Evolutionary conservation across 352 stramenopile genomes (phyloP).

Genomic region (Thalassiosira hispida): DNA sequence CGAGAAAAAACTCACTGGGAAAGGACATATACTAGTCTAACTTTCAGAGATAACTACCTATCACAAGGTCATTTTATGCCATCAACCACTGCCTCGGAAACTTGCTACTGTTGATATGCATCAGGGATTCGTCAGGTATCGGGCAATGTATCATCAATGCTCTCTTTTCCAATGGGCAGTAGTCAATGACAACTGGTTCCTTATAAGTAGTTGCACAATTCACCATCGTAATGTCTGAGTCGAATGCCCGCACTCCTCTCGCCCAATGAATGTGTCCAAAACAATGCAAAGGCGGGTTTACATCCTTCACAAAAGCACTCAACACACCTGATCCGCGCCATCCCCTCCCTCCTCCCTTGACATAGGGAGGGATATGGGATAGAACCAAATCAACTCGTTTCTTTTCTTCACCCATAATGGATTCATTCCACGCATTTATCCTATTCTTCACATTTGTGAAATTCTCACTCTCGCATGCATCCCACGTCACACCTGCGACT

Average conservation of each 20-base stretch:
- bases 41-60: too few relatives aligned
- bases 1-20: constrained; percentile 8
- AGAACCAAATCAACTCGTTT: constrained; percentile 28
- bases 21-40: constrained; percentile 9
- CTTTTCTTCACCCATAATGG: neutral
- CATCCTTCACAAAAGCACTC: constrained; percentile 16
- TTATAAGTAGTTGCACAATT: constrained; percentile 33
- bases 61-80: neutral
- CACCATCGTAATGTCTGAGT: constrained; percentile 7
- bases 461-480: constrained; percentile 28
- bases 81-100: constrained; percentile 22
- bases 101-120: neutral
- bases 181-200: constrained; percentile 29
- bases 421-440: constrained; percentile 5
- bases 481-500: constrained; percentile 21
- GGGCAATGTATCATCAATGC: constrained; percentile 28
- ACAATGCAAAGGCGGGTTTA: constrained; percentile 23
- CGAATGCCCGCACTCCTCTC: constrained; percentile 16
- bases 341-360: constrained; percentile 17
- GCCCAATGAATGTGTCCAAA: constrained; percentile 34
- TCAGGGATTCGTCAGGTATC: constrained; percentile 5
- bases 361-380: constrained; percentile 18
- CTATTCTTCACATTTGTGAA: constrained; percentile 1
- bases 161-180: constrained; percentile 8
- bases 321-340: constrained; percentile 16